Base-by-base conservation (phyloP, 768 basidiomycete genomes). In the Suillus fuscotomentosus region DNA sequence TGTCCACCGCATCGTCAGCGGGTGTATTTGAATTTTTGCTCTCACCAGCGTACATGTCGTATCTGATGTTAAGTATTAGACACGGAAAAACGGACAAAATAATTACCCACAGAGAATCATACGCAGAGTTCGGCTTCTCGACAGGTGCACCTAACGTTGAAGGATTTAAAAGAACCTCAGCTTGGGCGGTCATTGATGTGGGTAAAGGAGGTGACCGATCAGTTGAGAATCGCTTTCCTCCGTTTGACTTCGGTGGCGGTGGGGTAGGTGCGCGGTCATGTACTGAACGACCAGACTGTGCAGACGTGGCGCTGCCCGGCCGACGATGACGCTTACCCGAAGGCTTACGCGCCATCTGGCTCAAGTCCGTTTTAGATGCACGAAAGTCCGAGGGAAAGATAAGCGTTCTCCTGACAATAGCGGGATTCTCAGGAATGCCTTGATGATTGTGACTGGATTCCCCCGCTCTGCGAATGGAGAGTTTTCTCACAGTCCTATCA, bases 191-290 rank as follows among this genome's bases (percentile, higher is more conserved):
- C 62, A 87, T 79, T 14, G 86, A 81, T 64, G 79, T 74, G 45
- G 89, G 85, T 57, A 89, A 73, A 11, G 91, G 91, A 50, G 91
- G 90, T 3, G 88, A 83, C 43, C 78, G 78, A 69, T 89, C 88
- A 64, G 77, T 80, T 24, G 90, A 90, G 77, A 92, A 91, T 43
- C 89, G 85, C 66, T 83, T 83, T 39, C 75, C 68, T 45, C 73
- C 73, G 55, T 82, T 79, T 5, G 84, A 78, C 67, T 85, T 85
- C 15, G 90, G 87, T 39, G 93, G 93, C 20, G 92, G 93, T n/a
- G 92, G 92, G 9, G 93, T 94, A 13, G 92, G 92, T 14, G 80
- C 89, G 60, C 92, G 89, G 68, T 94, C 93, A 68, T 91, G 88
- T 36, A 93, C 81, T 50, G 92, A 93, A 63, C 88, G 87, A 68